A percentile compares a stretch with the other conserved stretches of the same genome.
Evolutionary conservation across 148 eudicot genomes (phyloP).

Genomic region (Simmondsia chinensis): DNA sequence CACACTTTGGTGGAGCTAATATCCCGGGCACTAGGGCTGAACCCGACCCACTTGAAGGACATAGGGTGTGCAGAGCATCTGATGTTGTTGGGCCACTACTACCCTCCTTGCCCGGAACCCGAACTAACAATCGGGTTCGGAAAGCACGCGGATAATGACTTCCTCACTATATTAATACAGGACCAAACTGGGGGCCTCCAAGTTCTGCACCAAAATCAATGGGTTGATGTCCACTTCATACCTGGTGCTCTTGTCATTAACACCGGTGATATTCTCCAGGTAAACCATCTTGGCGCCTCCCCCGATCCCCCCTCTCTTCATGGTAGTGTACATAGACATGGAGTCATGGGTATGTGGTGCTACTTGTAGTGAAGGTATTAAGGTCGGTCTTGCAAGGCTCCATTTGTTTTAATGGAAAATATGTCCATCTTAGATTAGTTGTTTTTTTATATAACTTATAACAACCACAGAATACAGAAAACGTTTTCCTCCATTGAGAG

Average conservation of each 20-base stretch:
- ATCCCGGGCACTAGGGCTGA: constrained; percentile 29
- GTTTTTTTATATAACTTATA: no score
- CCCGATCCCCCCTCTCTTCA: no score
- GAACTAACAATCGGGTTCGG: constrained; percentile 5
- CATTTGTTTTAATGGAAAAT: no score
- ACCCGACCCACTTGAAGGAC: constrained; percentile 11
- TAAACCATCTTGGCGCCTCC: neutral
- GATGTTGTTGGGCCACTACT: constrained; percentile 16
- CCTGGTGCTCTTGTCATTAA: constrained; percentile 25
- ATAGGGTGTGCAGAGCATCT: constrained; percentile 16
- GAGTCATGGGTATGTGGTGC: no score
- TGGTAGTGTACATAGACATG: no score
- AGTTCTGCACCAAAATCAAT: constrained; percentile 20
- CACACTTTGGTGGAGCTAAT: constrained; percentile 15
- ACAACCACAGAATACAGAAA: no score
- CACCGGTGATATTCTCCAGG: constrained; percentile 43
- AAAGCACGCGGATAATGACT: constrained; percentile 2
- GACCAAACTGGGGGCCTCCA: constrained; percentile 41
- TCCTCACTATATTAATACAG: constrained; percentile 12
- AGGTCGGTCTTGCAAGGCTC: no score
- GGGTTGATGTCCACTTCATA: constrained; percentile 30
- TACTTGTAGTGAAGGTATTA: no score
- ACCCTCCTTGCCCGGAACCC: constrained; percentile 22
- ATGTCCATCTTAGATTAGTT: no score
- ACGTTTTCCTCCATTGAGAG: no score